Evolutionary conservation across 768 basidiomycete species (phyloP).

Genomic region (Kwoniella sp.): DNA sequence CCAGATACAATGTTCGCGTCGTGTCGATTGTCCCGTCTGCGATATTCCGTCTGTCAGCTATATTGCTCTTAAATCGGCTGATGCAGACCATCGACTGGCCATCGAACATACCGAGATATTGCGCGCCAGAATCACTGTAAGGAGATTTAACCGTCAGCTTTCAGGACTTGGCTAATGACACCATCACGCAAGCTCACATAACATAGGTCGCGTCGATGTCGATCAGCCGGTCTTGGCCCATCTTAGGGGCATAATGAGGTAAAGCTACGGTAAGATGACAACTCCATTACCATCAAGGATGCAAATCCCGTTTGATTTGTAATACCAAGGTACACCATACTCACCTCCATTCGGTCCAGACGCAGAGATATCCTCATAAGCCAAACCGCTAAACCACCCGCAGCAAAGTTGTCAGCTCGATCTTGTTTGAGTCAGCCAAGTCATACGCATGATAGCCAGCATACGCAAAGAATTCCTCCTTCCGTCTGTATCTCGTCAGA

Average conservation of each 20-base stretch:
- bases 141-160: too few species aligned
- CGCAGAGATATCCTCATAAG: constrained; percentile 67
- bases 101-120: constrained; percentile 49
- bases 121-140: constrained; percentile 78
- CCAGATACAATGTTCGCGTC: constrained; percentile 65
- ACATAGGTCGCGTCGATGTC: constrained; percentile 80
- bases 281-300: too few species aligned
- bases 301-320: neutral
- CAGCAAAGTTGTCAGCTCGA: constrained; percentile 49
- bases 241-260: constrained; percentile 85
- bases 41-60: constrained; percentile 58
- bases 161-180: too few species aligned
- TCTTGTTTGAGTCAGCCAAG: neutral
- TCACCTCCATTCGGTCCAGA: constrained; percentile 80
- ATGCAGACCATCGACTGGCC: constrained; percentile 5
- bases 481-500: constrained; percentile 56
- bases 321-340: constrained; percentile 26
- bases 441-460: constrained; percentile 7
- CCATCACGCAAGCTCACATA: constrained; percentile 63
- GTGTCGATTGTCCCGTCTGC: constrained; percentile 77
- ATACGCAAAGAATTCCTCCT: constrained; percentile 52
- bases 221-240: constrained; percentile 70
- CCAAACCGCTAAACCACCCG: constrained; percentile 58
- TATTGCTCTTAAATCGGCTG: neutral
- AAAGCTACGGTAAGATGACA: constrained; percentile 61